Evolutionary conservation across 441 rosid species (phyloP).

Genomic region (Breynia disticha): DNA sequence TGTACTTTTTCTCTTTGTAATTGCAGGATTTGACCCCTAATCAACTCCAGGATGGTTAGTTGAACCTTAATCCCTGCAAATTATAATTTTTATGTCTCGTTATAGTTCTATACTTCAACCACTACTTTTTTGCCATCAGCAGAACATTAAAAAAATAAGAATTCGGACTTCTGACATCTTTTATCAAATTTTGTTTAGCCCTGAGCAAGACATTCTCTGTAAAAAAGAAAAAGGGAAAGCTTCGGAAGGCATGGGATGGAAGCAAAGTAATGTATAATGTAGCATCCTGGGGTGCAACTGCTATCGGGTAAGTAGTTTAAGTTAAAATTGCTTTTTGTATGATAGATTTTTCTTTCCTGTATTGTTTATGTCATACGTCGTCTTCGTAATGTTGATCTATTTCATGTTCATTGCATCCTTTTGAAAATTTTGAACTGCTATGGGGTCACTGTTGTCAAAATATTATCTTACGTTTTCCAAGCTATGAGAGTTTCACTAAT

Average conservation of each 20-base stretch:
- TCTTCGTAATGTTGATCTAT: background rate
- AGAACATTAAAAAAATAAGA: no score
- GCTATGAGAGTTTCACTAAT: background rate
- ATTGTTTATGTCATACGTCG: background rate
- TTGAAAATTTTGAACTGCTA: background rate
- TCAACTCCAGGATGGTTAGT: conserved; percentile 87
- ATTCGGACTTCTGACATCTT: conserved; percentile 6
- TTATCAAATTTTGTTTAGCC: conserved; percentile 37
- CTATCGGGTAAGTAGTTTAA: conserved; percentile 49
- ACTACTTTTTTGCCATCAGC: no score
- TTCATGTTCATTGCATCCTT: background rate
- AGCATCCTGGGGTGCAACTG: conserved; percentile 98
- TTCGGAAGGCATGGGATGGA: conserved; percentile 98
- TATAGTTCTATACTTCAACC: no score
- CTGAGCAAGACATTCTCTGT: conserved; percentile 80
- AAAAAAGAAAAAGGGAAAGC: conserved; percentile 73
- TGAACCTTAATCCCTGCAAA: conserved; percentile 1
- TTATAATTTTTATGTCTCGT: background rate
- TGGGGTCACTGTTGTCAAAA: no score
- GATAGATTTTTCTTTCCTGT: background rate
- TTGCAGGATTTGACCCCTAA: conserved; percentile 70
- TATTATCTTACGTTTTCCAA: no score
- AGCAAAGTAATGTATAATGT: conserved; percentile 84
- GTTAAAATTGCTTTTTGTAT: no score
- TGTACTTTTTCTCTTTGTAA: conserved; percentile 10